Conservation (phyloP, 2,329 filamentous ascomycete genomes). For the Fusarium nelsonii region DNA sequence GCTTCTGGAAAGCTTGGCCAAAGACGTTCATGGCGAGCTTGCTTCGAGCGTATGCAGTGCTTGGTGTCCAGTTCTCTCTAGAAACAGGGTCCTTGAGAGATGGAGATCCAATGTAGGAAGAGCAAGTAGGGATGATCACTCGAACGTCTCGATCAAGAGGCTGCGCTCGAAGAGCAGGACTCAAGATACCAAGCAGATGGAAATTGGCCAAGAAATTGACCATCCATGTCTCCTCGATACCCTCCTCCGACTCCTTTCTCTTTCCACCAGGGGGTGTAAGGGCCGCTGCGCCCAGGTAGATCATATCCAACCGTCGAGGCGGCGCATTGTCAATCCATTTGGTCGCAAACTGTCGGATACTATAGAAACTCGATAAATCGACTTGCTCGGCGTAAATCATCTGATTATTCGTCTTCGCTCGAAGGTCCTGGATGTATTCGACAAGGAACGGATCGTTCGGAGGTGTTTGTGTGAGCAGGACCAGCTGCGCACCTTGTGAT, state of each 20-base stretch:
- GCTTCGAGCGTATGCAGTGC: conserved; percentile 72
- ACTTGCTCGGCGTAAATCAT: conserved; percentile 97
- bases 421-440: conserved; percentile 92
- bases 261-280: conserved; percentile 76
- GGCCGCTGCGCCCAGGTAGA: conserved; percentile 87
- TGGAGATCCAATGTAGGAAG: conserved; percentile 85
- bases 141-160: conserved; percentile 94
- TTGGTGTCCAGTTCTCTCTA: conserved; percentile 66
- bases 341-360: conserved; percentile 91
- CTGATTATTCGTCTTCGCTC: conserved; percentile 80
- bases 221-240: conserved; percentile 90
- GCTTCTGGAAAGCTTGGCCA: conserved; percentile 90
- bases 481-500: conserved; percentile 84
- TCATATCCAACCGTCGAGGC: conserved; percentile 87
- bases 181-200: conserved; percentile 91
- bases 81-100: conserved; percentile 68
- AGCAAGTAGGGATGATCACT: conserved; percentile 87
- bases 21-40: conserved; percentile 90
- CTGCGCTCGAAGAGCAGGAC: conserved; percentile 89
- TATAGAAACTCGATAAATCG: conserved; percentile 88
- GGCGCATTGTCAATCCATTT: conserved; percentile 98
- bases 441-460: conserved; percentile 88
- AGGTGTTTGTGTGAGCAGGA: conserved; percentile 87
- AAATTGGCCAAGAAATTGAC: conserved; percentile 97
- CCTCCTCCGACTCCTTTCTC: conserved; percentile 76